Evolutionary conservation across 1,284 basidiomycete genomes (phyloP).

Genomic region (Heterobasidion parviporum): DNA sequence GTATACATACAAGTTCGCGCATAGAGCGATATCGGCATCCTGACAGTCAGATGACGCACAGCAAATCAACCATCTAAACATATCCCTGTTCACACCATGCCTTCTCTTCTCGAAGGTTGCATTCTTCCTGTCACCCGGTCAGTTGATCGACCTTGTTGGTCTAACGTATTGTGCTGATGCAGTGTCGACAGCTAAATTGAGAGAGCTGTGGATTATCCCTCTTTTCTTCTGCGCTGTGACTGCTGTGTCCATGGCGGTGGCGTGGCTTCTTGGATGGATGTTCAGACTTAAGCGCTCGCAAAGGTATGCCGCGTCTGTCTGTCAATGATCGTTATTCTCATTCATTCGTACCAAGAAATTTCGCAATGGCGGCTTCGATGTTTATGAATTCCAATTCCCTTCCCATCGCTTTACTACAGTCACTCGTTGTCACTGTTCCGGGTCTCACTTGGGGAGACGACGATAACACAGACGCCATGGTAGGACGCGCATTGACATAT

Average conservation of each 20-base stretch:
- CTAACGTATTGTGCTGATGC: background rate
- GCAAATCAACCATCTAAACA: slow-evolving; percentile 75
- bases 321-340: background rate
- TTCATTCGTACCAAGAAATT: slow-evolving; percentile 41
- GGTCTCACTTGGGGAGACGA: slow-evolving; percentile 78
- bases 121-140: slow-evolving; percentile 67
- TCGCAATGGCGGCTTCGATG: slow-evolving; percentile 80
- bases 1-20: slow-evolving; percentile 13
- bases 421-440: slow-evolving; percentile 78
- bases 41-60: slow-evolving; percentile 18
- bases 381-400: slow-evolving; percentile 93
- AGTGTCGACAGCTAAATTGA: slow-evolving; percentile 55
- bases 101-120: slow-evolving; percentile 93
- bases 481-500: slow-evolving; percentile 88
- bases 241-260: slow-evolving; percentile 48
- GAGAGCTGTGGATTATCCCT: slow-evolving; percentile 89
- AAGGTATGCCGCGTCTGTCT: slow-evolving; percentile 30
- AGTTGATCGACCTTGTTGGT: slow-evolving; percentile 9
- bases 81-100: slow-evolving; percentile 88
- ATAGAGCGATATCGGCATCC: background rate
- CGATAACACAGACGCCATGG: slow-evolving; percentile 82
- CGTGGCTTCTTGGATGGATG: slow-evolving; percentile 39
- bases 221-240: slow-evolving; percentile 73
- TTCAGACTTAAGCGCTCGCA: slow-evolving; percentile 56
- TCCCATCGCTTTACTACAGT: slow-evolving; percentile 89